These are phyloP conservation scores for Penicillium paxilli DNA, from an alignment of 495 filamentous ascomycete genomes.

Conservation along the genomic window DNA sequence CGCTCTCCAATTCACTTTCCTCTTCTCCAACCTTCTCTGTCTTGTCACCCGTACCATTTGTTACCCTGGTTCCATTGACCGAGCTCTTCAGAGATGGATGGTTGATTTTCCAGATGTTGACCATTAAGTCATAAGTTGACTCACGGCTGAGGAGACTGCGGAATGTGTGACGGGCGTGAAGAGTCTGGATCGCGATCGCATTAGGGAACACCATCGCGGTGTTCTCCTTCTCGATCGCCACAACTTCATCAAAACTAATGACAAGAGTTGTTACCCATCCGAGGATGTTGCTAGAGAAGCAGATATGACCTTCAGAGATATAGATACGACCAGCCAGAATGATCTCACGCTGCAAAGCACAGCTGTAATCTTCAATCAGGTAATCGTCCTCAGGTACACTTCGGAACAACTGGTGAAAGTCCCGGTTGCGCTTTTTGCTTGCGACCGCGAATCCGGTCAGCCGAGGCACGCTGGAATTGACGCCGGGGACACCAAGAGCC, in stretches of 20 bases:
- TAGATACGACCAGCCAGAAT: conserved; percentile 92
- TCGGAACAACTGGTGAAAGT: conserved; percentile 91
- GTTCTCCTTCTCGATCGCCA: conserved; percentile 93
- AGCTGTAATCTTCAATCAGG: conserved; percentile 97
- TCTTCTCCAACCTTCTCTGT: conserved; percentile 74
- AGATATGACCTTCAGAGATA: conserved; percentile 95
- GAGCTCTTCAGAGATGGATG: conserved; percentile 88
- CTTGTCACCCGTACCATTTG: conserved; percentile 79
- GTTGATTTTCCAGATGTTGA: conserved; percentile 97
- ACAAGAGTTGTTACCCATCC: conserved; percentile 97
- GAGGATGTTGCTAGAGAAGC: conserved; percentile 98
- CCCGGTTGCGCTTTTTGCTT: conserved; percentile 90
- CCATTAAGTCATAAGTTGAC: conserved; percentile 93
- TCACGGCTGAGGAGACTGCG: conserved; percentile 93
- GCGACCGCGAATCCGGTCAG: conserved; percentile 96
- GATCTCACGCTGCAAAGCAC: conserved; percentile 93
- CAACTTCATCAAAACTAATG: conserved; percentile 96
- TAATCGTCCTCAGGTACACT: conserved; percentile 98
- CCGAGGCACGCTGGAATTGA: conserved; percentile 61
- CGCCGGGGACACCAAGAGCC: conserved; percentile 63
- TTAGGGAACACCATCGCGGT: conserved; percentile 97
- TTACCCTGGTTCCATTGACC: conserved; percentile 80
- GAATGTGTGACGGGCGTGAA: conserved; percentile 94
- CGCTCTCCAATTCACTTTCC: conserved; percentile 54
- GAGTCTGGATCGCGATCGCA: conserved; percentile 92